These are phyloP conservation scores for Pigoraptor vietnamica DNA, from an alignment of 78 protist genomes.

Conservation along the genomic window DNA sequence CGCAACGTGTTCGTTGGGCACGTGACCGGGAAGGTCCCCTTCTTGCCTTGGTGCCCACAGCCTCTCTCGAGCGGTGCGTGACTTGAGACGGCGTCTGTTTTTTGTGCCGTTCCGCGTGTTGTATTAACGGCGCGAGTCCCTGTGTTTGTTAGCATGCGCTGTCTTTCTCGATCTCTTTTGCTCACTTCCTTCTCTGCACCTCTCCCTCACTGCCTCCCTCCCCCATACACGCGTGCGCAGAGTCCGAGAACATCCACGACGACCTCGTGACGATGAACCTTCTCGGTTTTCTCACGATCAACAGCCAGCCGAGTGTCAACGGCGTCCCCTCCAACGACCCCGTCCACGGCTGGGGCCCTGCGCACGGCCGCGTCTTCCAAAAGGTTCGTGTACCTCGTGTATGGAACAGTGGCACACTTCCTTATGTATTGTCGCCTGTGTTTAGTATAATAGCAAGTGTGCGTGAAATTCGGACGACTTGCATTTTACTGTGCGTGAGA, in stretches of 20 bases:
- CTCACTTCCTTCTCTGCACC: too few species aligned
- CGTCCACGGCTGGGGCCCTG: constrained; percentile 90
- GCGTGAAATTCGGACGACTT: too few species aligned
- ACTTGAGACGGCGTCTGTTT: neutral
- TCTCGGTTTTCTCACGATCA: constrained; percentile 84
- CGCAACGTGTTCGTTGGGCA: neutral
- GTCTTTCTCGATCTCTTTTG: too few species aligned
- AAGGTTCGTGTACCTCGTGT: constrained; percentile 35
- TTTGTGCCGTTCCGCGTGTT: neutral
- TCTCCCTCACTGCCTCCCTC: too few species aligned
- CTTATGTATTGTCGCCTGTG: too few species aligned
- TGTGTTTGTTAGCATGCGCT: neutral
- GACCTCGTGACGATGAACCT: constrained; percentile 56
- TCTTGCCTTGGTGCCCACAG: neutral
- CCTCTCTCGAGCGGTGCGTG: neutral
- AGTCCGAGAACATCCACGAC: constrained; percentile 17
- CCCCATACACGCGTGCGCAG: too few species aligned
- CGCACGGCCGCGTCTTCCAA: constrained; percentile 86
- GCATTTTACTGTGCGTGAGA: neutral
- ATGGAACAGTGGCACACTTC: too few species aligned
- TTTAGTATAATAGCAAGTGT: too few species aligned
- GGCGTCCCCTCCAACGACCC: constrained; percentile 76
- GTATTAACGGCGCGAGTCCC: too few species aligned
- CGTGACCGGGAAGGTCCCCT: neutral
- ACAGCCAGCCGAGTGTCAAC: constrained; percentile 90